These are phyloP conservation scores for Leishmania lainsoni DNA, from an alignment of 208 protist species.

Conservation along the genomic window DNA sequence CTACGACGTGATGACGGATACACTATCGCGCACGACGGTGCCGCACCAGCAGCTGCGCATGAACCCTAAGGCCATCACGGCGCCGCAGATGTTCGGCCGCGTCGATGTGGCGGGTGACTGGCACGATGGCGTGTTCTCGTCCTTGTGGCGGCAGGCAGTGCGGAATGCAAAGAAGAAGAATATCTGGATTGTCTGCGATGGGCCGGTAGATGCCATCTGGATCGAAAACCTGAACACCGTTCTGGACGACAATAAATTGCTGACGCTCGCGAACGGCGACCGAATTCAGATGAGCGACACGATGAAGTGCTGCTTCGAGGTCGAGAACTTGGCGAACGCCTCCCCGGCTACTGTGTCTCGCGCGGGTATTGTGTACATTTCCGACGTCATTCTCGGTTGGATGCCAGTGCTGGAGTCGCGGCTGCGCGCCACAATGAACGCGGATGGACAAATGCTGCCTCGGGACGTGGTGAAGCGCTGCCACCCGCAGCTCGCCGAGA, in stretches of 20 bases:
- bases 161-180: constrained; percentile 91
- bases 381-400: constrained; percentile 96
- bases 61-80: constrained; percentile 96
- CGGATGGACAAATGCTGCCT: constrained; percentile 82
- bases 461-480: constrained; percentile 77
- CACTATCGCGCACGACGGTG: constrained; percentile 82
- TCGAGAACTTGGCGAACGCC: constrained; percentile 98
- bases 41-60: constrained; percentile 93
- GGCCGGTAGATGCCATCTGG: constrained; percentile 98
- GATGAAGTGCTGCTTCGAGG: constrained; percentile 98
- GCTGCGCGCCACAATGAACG: constrained; percentile 65
- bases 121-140: constrained; percentile 96
- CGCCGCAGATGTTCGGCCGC: constrained; percentile 96
- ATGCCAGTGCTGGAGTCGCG: constrained; percentile 85
- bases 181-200: constrained; percentile 97
- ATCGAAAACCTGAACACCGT: constrained; percentile 99
- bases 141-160: constrained; percentile 90
- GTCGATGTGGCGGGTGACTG: constrained; percentile 95
- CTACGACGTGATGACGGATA: constrained; percentile 92
- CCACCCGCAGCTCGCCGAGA: constrained; percentile 76
- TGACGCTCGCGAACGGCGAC: constrained; percentile 98
- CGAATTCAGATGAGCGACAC: constrained; percentile 97
- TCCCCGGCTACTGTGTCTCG: constrained; percentile 99
- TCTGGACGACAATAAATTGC: constrained; percentile 98
- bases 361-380: constrained; percentile 98